Conservation (phyloP, 169 alveolate species). For the Eimeria necatrix region DNA sequence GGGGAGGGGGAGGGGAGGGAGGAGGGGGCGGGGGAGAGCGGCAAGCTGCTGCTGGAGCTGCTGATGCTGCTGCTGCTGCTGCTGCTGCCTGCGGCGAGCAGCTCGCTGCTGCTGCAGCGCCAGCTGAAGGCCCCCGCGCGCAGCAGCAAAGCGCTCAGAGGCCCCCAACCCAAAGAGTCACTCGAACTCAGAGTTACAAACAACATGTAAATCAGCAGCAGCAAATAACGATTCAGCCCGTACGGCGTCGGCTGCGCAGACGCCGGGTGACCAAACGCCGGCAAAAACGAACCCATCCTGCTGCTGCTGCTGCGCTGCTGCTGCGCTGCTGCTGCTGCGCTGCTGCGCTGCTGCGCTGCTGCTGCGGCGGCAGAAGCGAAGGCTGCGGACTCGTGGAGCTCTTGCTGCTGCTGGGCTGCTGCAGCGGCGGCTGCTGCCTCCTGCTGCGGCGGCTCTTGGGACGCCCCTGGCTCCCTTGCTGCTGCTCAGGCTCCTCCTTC, state of each 20-base stretch:
- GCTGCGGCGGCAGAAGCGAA: too few relatives aligned
- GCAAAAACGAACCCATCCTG: neutral
- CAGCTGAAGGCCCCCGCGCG: neutral
- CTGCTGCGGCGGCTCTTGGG: too few relatives aligned
- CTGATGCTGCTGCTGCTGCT: neutral
- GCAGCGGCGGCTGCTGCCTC: too few relatives aligned
- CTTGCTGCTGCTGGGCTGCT: too few relatives aligned
- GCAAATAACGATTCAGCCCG: conserved; percentile 58
- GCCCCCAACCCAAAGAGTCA: conserved; percentile 74
- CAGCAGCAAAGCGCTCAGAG: conserved; percentile 47
- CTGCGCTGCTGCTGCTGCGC: too few relatives aligned
- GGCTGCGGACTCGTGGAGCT: too few relatives aligned
- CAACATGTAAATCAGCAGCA: conserved; percentile 54
- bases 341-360: too few relatives aligned
- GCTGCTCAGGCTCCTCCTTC: too few relatives aligned
- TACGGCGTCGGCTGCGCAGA: conserved; percentile 73
- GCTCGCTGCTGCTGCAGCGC: neutral
- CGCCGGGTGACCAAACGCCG: conserved; percentile 51
- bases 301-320: too few relatives aligned
- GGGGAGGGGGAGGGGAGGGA: too few relatives aligned
- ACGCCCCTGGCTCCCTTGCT: too few relatives aligned
- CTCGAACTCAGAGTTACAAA: neutral
- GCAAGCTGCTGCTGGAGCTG: neutral
- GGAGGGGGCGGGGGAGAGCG: neutral
- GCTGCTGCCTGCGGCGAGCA: neutral